Percentiles rank a stretch among this genome's conserved stretches.
phyloP scores from a whole-genome alignment of 495 filamentous ascomycete genomes.

The Apodospora peruviana region DNA sequence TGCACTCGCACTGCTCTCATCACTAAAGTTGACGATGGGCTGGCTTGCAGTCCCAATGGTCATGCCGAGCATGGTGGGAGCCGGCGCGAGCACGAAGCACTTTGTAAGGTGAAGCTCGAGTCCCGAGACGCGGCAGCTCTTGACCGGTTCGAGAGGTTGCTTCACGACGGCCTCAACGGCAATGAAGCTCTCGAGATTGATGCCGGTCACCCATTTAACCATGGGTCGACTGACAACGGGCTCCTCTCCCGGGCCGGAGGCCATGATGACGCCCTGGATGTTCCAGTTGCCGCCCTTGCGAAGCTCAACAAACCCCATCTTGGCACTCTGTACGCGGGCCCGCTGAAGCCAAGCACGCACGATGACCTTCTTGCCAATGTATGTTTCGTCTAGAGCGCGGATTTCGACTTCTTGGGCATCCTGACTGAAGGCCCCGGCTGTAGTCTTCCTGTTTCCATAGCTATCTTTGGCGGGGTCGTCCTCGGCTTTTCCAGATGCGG shows the following conservation, averaged over 20 bases:
- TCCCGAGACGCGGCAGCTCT: slow-evolving; percentile 66
- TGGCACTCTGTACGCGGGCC: slow-evolving; percentile 78
- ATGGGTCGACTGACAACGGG: slow-evolving; percentile 67
- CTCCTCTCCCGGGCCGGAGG: slow-evolving; percentile 46
- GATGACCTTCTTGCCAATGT: slow-evolving; percentile 68
- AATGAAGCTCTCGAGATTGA: slow-evolving; percentile 81
- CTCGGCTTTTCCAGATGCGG: slow-evolving; percentile 43
- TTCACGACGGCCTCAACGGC: slow-evolving; percentile 74
- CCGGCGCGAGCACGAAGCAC: slow-evolving; percentile 58
- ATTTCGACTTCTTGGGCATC: slow-evolving; percentile 33
- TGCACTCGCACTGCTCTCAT: too few relatives aligned
- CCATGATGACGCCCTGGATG: slow-evolving; percentile 58
- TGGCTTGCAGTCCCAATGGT: slow-evolving; percentile 63
- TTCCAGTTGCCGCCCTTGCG: slow-evolving; percentile 62
- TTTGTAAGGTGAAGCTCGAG: slow-evolving; percentile 85
- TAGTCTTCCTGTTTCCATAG: slow-evolving; percentile 59
- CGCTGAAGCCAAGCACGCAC: slow-evolving; percentile 86
- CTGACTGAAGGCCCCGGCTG: slow-evolving; percentile 24
- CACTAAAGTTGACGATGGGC: slow-evolving; percentile 57
- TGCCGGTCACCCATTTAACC: slow-evolving; percentile 80
- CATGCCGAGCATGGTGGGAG: slow-evolving; percentile 62
- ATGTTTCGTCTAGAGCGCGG: slow-evolving; percentile 46
- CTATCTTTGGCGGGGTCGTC: slow-evolving; percentile 68
- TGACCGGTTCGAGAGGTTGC: slow-evolving; percentile 76
- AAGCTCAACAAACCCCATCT: slow-evolving; percentile 88